Evolutionary conservation across 331 rosid genomes (phyloP), one percentile per base, ranked within the genome.

Genomic region (Prunus yedoensis): DNA sequence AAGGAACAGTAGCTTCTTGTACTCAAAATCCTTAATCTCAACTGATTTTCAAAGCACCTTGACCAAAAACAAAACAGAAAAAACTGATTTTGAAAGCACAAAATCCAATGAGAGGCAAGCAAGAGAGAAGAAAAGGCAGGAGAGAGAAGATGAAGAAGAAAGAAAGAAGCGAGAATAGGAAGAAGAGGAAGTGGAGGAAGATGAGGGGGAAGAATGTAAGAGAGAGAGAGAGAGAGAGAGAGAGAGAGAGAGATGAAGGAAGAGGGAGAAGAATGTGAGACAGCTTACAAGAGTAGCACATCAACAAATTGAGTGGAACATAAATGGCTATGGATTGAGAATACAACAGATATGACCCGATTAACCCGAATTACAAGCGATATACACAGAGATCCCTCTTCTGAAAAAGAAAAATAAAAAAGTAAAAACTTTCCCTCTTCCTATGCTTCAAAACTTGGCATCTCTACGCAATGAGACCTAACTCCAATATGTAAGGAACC

Each of bases 361-460:
- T 72, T 71, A 66, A 66, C 90, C 89, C 49, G 78, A 82, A 78
- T 79, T 87, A 88, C 83, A 81, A 54, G 78, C 79, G 85, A 88
- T 80, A 4, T 77, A 89, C 89, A 91, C 77, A 61, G 73, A 69
- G 54, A 60, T 70, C 80, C 84, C 86, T 63, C 83, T 45, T 52
- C 71, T 61, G 9, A 66, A 72, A 62, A n/a, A 11, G 0, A 1
- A 3, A 27, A 60, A 71, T 30, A 68, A 67, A 57, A 74, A 62
- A 59, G 75, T 58, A 38, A 65, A 21, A 23, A 38, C 23, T n/a
- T 43, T 56, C 74, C 70, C 69, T 49, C 77, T 67, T 66, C 77
- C 85, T 71, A 73, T 43, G 73, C 83, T 76, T 80, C 86, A 87
- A 81, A 74, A 62, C 67, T 82, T 66, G 72, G 59, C 62, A 61